Percentiles rank a stretch among this genome's conserved stretches.
These are phyloP conservation scores for Aspergillus fumigatus DNA, from an alignment of 2,329 filamentous ascomycete species.

Conservation along the genomic window DNA sequence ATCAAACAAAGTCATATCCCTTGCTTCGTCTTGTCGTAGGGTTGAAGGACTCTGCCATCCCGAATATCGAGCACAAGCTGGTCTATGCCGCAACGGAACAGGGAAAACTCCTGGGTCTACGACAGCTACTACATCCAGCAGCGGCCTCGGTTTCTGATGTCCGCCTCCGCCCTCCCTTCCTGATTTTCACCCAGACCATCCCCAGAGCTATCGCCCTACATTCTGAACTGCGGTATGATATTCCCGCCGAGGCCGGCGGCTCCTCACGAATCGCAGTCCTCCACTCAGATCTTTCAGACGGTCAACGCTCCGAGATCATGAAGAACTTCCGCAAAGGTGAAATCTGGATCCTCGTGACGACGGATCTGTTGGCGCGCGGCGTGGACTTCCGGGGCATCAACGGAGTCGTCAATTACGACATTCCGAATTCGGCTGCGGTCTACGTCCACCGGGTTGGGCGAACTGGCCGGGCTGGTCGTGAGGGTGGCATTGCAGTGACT, in stretches of 20 bases:
- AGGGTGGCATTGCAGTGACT: conserved; percentile 85
- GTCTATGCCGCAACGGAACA: conserved; percentile 88
- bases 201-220: conserved; percentile 82
- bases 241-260: conserved; percentile 81
- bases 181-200: conserved; percentile 96
- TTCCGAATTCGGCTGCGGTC: conserved; percentile 80
- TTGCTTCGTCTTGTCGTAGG: conserved; percentile 87
- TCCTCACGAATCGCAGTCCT: conserved; percentile 80
- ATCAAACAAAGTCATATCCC: conserved; percentile 34
- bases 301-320: conserved; percentile 74
- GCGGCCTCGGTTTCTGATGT: conserved; percentile 45
- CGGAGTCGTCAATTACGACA: conserved; percentile 95
- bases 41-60: conserved; percentile 90
- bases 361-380: conserved; percentile 84
- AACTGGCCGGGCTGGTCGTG: conserved; percentile 80
- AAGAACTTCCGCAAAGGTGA: conserved; percentile 84
- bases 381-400: conserved; percentile 95
- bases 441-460: conserved; percentile 93
- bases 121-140: conserved; percentile 79
- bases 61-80: conserved; percentile 84
- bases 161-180: conserved; percentile 74
- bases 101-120: conserved; percentile 85
- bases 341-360: conserved; percentile 95
- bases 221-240: conserved; percentile 89
- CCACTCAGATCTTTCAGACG: conserved; percentile 78